A percentile compares a stretch with the other conserved stretches of the same genome.
Evolutionary conservation across 2,329 filamentous ascomycete species (phyloP).

Genomic region (Botrytis byssoidea): DNA sequence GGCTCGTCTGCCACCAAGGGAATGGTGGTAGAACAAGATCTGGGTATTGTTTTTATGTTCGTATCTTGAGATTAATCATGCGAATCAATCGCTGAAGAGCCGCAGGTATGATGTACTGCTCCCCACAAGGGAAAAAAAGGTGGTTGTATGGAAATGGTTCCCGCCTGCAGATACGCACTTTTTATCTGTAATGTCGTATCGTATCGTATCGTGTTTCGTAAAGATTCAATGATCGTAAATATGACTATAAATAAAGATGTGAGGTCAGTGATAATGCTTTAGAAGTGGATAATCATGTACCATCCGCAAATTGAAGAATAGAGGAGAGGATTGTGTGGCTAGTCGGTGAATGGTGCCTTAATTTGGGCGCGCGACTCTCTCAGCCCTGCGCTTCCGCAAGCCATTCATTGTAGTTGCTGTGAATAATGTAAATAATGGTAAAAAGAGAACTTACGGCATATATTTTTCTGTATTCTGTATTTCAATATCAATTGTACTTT

Average conservation of each 20-base stretch:
- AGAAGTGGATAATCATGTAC: conserved; percentile 3
- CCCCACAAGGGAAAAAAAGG: conserved; percentile 25
- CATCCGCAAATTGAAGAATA: conserved; percentile 9
- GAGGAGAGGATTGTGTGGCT: conserved; percentile 14
- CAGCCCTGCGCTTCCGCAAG: conserved; percentile 16
- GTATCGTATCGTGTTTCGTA: conserved; percentile 29
- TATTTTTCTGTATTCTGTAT: neutral
- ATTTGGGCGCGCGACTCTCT: conserved; percentile 16
- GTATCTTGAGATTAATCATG: conserved; percentile 36
- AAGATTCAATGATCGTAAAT: conserved; percentile 22
- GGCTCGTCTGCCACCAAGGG: conserved; percentile 35
- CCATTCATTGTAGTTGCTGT: neutral
- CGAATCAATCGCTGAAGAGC: conserved; percentile 32
- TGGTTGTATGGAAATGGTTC: conserved; percentile 9
- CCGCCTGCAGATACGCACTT: conserved; percentile 13
- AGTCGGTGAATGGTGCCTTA: conserved; percentile 13
- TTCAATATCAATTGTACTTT: neutral
- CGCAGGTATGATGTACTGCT: conserved; percentile 27
- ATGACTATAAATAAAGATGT: conserved; percentile 25
- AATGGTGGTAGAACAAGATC: conserved; percentile 31
- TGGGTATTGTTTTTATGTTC: conserved; percentile 27
- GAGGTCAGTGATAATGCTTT: conserved; percentile 22
- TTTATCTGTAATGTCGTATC: conserved; percentile 29
- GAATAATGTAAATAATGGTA: neutral
- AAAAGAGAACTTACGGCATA: neutral